Evolutionary conservation across 257 asterid genomes (phyloP), one percentile per base, ranked within the genome.

Genomic region (Euphrasia confusa): DNA sequence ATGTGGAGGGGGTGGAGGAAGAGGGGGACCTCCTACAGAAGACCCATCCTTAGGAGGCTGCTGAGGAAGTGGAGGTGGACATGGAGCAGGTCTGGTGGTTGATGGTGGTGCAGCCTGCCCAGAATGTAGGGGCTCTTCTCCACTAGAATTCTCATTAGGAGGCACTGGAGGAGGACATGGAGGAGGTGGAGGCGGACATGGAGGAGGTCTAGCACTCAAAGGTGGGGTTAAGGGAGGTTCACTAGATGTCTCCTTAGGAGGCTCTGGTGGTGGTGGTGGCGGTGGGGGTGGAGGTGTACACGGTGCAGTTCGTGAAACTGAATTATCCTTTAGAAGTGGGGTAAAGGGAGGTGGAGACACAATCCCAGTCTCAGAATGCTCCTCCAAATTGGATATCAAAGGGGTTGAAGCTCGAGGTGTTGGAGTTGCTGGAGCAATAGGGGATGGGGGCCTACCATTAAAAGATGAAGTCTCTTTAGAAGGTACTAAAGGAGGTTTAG

Each of bases 31-130:
- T 62, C 66, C 59, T 69, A 58, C 70, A 56, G 26, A 11, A 57
- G 79, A 64, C 63, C 24, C 59, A 59, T 58, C 79, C 58, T 72
- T 61, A 37, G 60, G 70, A 60, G 77, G 68, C 48, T 49, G 47
- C 40, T 76, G 76, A 57, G 83, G 80, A 12, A 86, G 79, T 63
- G 73, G 76, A 11, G 75, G 76, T 52, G 81, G 82, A 21, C 15
- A 9, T 28, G 76, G 74, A 45, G 60, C 73, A 65, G 60, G 54
- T 56, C 54, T 53, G 40, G 49, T 15, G 30, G 61, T 70, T 69
- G 56, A 33, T 40, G 76, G 56, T 42, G 61, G 69, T 30, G 68
- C 60, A 66, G 12, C 72, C 58, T 21, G 32, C 65, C 60, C 65
- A 54, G 57, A 67, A 62, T 33, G 30, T 39, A 71, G 77, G 57